phyloP scores from a whole-genome alignment of 306 rosid species.

The Sesbania bispinosa region DNA sequence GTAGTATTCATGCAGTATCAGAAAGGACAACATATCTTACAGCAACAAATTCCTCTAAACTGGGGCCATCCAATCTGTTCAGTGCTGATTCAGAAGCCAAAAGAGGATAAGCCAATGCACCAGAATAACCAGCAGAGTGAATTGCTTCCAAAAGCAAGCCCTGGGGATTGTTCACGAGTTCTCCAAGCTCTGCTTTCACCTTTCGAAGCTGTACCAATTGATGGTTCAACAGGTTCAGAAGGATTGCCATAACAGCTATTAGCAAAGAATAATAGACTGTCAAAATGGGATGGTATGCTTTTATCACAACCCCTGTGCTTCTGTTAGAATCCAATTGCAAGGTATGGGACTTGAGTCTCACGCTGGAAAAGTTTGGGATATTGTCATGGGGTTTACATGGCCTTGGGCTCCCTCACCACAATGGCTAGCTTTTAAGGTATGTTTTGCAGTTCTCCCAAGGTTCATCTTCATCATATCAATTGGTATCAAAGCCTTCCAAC shows the following conservation, averaged over 20 bases:
- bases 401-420: background rate
- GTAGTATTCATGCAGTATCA: constrained; percentile 6
- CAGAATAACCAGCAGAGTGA: constrained; percentile 91
- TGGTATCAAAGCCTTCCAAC: background rate
- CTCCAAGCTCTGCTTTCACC: constrained; percentile 78
- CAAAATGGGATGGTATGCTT: constrained; percentile 4
- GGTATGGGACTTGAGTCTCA: background rate
- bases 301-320: background rate
- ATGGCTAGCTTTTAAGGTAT: background rate
- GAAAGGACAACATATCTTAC: constrained; percentile 57
- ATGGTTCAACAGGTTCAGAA: constrained; percentile 28
- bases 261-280: background rate
- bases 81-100: constrained; percentile 76
- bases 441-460: background rate
- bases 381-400: background rate
- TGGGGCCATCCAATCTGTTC: constrained; percentile 57
- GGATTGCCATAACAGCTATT: background rate
- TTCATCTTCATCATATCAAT: background rate
- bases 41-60: constrained; percentile 74
- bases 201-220: constrained; percentile 58
- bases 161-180: constrained; percentile 81
- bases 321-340: constrained; percentile 7
- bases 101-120: constrained; percentile 94
- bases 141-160: constrained; percentile 91
- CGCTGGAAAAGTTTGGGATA: background rate